Conservation (phyloP, 2,329 filamentous ascomycete species). For the Cladosporium sp. region DNA sequence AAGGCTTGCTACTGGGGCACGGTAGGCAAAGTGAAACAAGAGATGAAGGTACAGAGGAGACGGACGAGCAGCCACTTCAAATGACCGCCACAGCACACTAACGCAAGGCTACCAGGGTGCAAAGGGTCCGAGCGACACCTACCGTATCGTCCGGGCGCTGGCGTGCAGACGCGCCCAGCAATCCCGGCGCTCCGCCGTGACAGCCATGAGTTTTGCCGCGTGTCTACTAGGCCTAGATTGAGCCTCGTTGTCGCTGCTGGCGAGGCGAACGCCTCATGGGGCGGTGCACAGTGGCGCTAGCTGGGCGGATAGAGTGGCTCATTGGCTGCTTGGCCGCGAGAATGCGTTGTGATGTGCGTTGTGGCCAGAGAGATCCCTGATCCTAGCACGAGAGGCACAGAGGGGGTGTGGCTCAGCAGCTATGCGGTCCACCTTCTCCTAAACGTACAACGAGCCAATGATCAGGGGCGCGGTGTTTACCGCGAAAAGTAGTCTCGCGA, state of each 20-base stretch:
- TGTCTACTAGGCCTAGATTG: conserved; percentile 8
- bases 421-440: conserved; percentile 1
- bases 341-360: conserved; percentile 1
- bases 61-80: conserved; percentile 13
- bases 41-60: conserved; percentile 12
- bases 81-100: conserved; percentile 12
- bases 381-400: conserved; percentile 7
- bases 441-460: not conserved
- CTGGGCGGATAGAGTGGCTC: conserved; percentile 5
- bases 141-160: conserved; percentile 6
- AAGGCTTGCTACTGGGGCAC: conserved; percentile 7
- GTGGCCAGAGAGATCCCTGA: not conserved
- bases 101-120: conserved; percentile 8
- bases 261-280: conserved; percentile 2
- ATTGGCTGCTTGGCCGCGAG: not conserved
- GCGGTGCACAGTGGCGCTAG: conserved; percentile 3
- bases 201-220: conserved; percentile 8
- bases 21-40: conserved; percentile 9
- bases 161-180: conserved; percentile 13
- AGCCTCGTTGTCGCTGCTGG: not conserved
- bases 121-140: conserved; percentile 8
- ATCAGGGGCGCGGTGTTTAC: not conserved
- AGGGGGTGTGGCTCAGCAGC: conserved; percentile 2
- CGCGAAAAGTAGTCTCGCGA: not conserved
- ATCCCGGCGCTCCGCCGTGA: conserved; percentile 4